Evolutionary conservation across 1,139 yeast species (phyloP), one percentile per base, ranked within the genome.

Genomic region (Saccharomycopsis hybrid): DNA sequence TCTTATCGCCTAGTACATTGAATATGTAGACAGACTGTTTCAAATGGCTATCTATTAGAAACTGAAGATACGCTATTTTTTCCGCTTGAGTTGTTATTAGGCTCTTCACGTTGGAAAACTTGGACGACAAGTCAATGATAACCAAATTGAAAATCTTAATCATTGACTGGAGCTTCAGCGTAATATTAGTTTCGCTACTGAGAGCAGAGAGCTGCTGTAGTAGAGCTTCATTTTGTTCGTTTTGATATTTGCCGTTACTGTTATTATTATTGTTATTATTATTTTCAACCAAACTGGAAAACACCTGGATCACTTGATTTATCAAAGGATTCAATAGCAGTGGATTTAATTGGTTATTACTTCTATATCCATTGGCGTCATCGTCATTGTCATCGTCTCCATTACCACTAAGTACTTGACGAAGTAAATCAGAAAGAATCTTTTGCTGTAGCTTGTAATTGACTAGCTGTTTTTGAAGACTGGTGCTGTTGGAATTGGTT

Each of bases 371-470:
- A n/a, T 11, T 11, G 7, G 39, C 39, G 13, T 36, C 39, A 29
- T 40, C 44, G 32, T 31, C 28, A 7, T 36, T 35, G 13, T 47
- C 27, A 7, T 43, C 48, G 5, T 38, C 11, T 4, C 8, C 39
- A 24, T 50, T 48, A 32, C 46, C 46, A 42, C 33, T 41, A n/a
- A 51, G 29, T 3, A 65, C 49, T 42, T 65, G 64, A 50, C 66
- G 61, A 3, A 68, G 60, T 9, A 66, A 52, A 47, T 67, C 71
- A 36, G 64, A 60, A 13, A 68, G 52, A 0, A 68, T 58, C 32
- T 62, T 57, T 13, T 64, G 62, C 48, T 65, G 67, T 9, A 68
- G 55, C 49, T 65, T 67, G 46, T 65, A 67, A 25, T 62, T 62
- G 2, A 66, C 65, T 7, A 68, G 54, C 44, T 67, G 68, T 43